Evolutionary conservation across 331 rosid genomes (phyloP).

Genomic region (Pyracantha coccinea): DNA sequence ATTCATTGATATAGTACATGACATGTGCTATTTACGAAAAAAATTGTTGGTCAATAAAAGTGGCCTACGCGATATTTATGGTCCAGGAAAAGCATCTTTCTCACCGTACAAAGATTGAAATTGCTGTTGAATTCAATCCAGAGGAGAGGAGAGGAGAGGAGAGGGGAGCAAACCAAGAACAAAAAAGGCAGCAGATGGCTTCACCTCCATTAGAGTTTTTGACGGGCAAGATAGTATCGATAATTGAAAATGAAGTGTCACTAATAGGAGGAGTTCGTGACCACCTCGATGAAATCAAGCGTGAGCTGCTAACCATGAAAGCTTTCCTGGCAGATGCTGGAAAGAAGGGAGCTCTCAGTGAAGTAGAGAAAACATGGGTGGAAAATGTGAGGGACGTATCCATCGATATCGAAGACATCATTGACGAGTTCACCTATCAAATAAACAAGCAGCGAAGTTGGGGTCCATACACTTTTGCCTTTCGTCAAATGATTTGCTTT

Average conservation of each 20-base stretch:
- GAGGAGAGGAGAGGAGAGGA: too few species aligned
- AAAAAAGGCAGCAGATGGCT: neutral
- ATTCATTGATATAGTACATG: too few species aligned
- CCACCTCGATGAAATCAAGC: neutral
- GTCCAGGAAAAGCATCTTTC: neutral
- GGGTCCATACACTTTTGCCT: neutral
- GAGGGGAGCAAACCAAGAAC: neutral
- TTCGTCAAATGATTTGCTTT: neutral
- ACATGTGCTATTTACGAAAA: too few species aligned
- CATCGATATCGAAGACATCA: slow-evolving; percentile 9
- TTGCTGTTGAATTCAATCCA: neutral
- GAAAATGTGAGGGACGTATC: slow-evolving; percentile 8
- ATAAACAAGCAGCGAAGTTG: neutral
- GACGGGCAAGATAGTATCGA: slow-evolving; percentile 1
- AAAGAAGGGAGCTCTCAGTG: neutral
- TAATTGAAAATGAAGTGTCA: slow-evolving; percentile 2
- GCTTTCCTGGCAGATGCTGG: slow-evolving; percentile 11
- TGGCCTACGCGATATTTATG: too few species aligned
- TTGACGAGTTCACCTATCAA: neutral
- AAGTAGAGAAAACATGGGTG: slow-evolving; percentile 5
- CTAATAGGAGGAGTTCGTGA: neutral
- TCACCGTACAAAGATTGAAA: neutral
- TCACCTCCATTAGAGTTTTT: neutral
- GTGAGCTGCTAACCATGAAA: slow-evolving; percentile 9
- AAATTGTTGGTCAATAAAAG: too few species aligned